Base-by-base conservation (phyloP, 2,329 filamentous ascomycete genomes). In the Talaromyces marneffei region DNA sequence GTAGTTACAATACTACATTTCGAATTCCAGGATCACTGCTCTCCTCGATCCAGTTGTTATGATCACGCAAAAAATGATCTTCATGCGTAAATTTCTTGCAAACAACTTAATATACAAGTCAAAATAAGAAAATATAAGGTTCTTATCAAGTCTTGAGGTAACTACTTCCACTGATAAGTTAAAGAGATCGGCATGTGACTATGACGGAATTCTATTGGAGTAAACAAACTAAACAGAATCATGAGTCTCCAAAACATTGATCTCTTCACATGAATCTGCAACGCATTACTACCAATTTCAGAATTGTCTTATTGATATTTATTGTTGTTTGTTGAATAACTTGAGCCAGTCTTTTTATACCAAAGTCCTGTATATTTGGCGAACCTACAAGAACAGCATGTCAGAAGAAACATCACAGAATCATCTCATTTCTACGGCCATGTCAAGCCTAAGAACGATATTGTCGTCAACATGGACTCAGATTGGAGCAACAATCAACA, bases 401-500 rank as follows among this genome's bases (percentile, higher is more conserved):
- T 25, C 52, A 48, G 25, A 39, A 31, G 14, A 23, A 29, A 23
- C 35, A 10, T 27, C 55, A 31, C 33, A 59, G 33, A 39, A 35
- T 33, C 40, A 62, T 23, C 20, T 37, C 29, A 50, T 53, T n/a
- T 62, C 50, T 9, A 18, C 37, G 10, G 40, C n/a, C n/a, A 37
- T 27, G 42, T 62, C 56, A 29, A 59, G 29, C n/a, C 56, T 39
- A 18, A 16, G 37, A 23, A 57, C 44, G n/a, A 33, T 53, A 44
- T 25, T 59, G 29, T 61, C 59, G 44, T 64, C 44, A 27, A 6
- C 40, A 16, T 46, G 33, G 39, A 37, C 25, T n/a, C 54, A 25
- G 29, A 23, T 55, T 14, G 48, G 18, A 16, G 46, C 61, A 23
- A 53, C 53, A n/a, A 31, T 86, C 33, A 79, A 87, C 67, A 72